Evolutionary conservation across 2,329 filamentous ascomycete species (phyloP), one percentile per base, ranked within the genome.

Genomic region (Alternaria postmessia): DNA sequence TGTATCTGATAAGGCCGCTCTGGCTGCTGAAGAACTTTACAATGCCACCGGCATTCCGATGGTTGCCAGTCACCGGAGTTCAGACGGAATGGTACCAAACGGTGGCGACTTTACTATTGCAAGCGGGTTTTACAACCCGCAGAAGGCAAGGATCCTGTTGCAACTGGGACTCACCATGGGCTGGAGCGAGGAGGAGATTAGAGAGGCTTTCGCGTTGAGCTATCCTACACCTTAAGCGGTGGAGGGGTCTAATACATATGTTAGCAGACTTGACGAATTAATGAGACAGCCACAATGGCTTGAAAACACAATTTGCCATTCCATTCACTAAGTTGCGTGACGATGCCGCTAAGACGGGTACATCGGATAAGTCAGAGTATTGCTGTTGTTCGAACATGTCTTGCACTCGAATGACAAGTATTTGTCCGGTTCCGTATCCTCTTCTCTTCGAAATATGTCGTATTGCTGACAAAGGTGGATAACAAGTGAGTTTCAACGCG

Each of bases 61-160:
- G 16, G 80, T 88, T 1, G 81, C 82, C 22, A 86, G 83, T 56
- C 82, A 83, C 44, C 72, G 86, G 36, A 81, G 82, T n/a, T 78
- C 81, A 60, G 84, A 83, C 51, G 86, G 86, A 0, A 85, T 83
- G 61, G 84, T 86, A n/a, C 81, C 81, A 18, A 63, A 63, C 14
- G 60, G 54, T 3, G 64, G 59, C 3, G 71, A 71, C 18, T 78
- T 75, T 42, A 65, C 72, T 1, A 81, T 83, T 46, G 81, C 82
- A 1, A 81, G 81, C 47, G 85, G 85, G 0, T 85, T 84, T 60
- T 79, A 86, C 43, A 87, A 87, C 65, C 85, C 86, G 4, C 81
- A 84, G 65, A 87, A 87, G 73, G 81, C 83, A 30, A 80, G 85
- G 42, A 81, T 88, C 22, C 72, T 87, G 72, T 72, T 87, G 63